These are phyloP conservation scores for Mycena rebaudengoi DNA, from an alignment of 768 basidiomycete genomes.

Conservation along the genomic window DNA sequence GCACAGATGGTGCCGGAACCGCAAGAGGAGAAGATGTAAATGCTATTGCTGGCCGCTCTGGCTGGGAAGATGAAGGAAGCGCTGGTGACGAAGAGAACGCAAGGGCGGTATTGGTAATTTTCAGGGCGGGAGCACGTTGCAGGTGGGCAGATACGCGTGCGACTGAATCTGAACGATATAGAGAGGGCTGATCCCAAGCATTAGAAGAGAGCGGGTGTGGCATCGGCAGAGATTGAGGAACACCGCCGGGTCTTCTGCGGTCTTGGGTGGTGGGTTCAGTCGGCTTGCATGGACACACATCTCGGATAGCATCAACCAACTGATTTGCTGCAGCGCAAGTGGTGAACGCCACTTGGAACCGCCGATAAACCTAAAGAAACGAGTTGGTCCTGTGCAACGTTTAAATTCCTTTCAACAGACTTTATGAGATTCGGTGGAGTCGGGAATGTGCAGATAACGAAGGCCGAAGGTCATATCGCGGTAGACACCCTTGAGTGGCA, in stretches of 20 bases:
- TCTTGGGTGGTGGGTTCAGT: slow-evolving; percentile 39
- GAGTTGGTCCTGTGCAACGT: too few species aligned
- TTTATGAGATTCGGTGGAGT: slow-evolving; percentile 24
- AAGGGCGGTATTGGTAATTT: not conserved
- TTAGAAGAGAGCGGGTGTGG: not conserved
- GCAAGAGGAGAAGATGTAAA: slow-evolving; percentile 12
- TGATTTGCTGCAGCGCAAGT: slow-evolving; percentile 56
- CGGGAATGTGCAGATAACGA: slow-evolving; percentile 69
- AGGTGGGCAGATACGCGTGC: not conserved
- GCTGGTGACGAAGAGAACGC: slow-evolving; percentile 23
- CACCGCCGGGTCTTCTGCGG: not conserved
- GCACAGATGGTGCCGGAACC: not conserved
- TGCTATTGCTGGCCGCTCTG: not conserved
- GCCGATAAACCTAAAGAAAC: slow-evolving; percentile 68
- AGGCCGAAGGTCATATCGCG: slow-evolving; percentile 78
- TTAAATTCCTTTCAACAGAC: too few species aligned
- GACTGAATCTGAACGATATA: not conserved
- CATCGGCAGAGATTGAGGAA: slow-evolving; percentile 5
- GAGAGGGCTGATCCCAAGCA: not conserved
- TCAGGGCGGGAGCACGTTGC: not conserved
- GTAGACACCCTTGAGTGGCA: slow-evolving; percentile 85
- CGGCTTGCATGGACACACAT: slow-evolving; percentile 79
- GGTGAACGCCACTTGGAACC: slow-evolving; percentile 79
- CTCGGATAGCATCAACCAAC: slow-evolving; percentile 69
- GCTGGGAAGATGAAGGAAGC: slow-evolving; percentile 17